Conservation (phyloP, 164 flowering plant genomes). For the Sedum album region DNA sequence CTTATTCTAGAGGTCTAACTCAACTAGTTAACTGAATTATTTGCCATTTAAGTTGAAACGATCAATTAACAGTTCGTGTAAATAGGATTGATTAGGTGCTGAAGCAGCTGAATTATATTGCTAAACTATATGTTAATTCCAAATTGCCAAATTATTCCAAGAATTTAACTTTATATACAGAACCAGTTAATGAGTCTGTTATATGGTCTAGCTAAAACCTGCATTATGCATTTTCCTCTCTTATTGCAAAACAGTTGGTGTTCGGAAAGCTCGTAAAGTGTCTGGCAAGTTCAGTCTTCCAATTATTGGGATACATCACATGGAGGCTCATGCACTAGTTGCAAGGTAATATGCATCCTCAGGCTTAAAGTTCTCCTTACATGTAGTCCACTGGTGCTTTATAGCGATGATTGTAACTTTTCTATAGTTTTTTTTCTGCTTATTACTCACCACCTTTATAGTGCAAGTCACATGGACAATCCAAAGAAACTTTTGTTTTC, state of each 20-base stretch:
- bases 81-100: no score
- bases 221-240: slow-evolving; percentile 4
- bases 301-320: slow-evolving; percentile 83
- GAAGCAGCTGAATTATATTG: no score
- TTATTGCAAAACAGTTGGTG: slow-evolving; percentile 63
- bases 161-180: background rate
- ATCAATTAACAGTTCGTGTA: no score
- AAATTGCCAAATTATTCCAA: no score
- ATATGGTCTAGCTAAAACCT: background rate
- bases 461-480: background rate
- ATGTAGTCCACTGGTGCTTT: background rate
- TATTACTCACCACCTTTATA: background rate
- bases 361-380: background rate
- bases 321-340: slow-evolving; percentile 97
- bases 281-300: slow-evolving; percentile 63
- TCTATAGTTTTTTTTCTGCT: background rate
- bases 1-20: background rate
- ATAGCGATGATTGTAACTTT: background rate
- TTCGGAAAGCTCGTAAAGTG: slow-evolving; percentile 72
- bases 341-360: slow-evolving; percentile 46
- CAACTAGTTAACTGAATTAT: background rate
- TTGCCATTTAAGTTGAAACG: no score
- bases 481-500: background rate
- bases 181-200: background rate
- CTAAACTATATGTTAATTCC: no score